These are phyloP conservation scores for Rhytidiadelphus loreus DNA, from an alignment of 225 moss, liverwort and hornwort species.

Conservation along the genomic window DNA sequence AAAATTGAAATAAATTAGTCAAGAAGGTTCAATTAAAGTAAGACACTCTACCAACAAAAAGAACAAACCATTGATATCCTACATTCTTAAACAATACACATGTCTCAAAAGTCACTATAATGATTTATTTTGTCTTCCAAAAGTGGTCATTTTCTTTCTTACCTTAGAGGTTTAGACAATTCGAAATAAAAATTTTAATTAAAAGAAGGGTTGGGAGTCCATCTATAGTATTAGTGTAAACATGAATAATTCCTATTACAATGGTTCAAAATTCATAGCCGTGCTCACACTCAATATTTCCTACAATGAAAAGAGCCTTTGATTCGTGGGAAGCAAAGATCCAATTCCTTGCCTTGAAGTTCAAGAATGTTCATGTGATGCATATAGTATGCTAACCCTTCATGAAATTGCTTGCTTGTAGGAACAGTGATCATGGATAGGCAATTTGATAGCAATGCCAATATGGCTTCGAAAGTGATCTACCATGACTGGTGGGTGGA, in stretches of 20 bases:
- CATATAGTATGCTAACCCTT: not conserved
- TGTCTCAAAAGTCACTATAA: not conserved
- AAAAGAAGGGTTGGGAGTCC: not conserved
- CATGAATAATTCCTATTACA: not conserved
- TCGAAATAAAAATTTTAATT: not conserved
- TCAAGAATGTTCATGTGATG: not conserved
- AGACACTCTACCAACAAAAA: fast-evolving
- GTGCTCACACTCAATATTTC: not conserved
- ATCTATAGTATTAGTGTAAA: fast-evolving
- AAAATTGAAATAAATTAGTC: not conserved
- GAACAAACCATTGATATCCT: not conserved
- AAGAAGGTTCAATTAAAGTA: not conserved
- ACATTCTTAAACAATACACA: not conserved
- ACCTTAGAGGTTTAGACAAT: not conserved
- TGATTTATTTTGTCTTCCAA: not conserved
- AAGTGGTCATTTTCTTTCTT: not conserved
- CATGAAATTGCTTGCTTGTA: not conserved
- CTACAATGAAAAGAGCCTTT: not conserved
- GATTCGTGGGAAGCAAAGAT: not conserved
- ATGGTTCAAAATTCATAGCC: fast-evolving
- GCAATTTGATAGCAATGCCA: not conserved
- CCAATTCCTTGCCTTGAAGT: not conserved
- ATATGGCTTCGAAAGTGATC: not conserved
- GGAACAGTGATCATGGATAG: not conserved
- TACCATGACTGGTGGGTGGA: not conserved